phyloP scores from a whole-genome alignment of 768 basidiomycete genomes.

The Serendipita sp. region DNA sequence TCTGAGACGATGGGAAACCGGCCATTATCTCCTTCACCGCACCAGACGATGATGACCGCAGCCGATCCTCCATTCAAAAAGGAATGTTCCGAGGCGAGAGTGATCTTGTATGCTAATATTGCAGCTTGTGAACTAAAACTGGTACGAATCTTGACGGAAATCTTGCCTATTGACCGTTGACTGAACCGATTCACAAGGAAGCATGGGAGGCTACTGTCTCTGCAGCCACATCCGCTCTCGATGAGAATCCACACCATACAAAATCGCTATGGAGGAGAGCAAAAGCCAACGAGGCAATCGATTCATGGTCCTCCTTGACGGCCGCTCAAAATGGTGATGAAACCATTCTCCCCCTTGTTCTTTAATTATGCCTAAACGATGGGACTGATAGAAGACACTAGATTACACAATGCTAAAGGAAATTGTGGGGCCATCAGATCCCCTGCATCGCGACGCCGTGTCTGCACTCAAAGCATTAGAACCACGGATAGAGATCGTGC shows the following conservation, averaged over 20 bases:
- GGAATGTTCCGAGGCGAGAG: constrained; percentile 41
- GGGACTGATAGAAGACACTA: constrained; percentile 17
- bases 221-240: constrained; percentile 72
- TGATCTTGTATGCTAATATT: constrained; percentile 73
- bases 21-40: constrained; percentile 11
- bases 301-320: constrained; percentile 68
- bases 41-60: neutral
- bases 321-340: constrained; percentile 67
- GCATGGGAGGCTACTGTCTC: constrained; percentile 66
- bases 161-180: neutral
- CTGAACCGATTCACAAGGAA: constrained; percentile 26
- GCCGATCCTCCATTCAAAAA: constrained; percentile 22
- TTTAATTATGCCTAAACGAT: neutral
- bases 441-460: constrained; percentile 32
- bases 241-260: constrained; percentile 67
- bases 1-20: constrained; percentile 8
- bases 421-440: constrained; percentile 40
- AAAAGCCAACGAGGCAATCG: constrained; percentile 59
- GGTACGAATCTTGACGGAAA: constrained; percentile 25
- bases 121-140: constrained; percentile 71
- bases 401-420: constrained; percentile 64
- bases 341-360: neutral
- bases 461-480: constrained; percentile 39
- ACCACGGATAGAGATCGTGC: constrained; percentile 53
- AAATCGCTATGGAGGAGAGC: constrained; percentile 88